phyloP scores from a whole-genome alignment of 139 green algal species.

The Chlamydomonas incerta region DNA sequence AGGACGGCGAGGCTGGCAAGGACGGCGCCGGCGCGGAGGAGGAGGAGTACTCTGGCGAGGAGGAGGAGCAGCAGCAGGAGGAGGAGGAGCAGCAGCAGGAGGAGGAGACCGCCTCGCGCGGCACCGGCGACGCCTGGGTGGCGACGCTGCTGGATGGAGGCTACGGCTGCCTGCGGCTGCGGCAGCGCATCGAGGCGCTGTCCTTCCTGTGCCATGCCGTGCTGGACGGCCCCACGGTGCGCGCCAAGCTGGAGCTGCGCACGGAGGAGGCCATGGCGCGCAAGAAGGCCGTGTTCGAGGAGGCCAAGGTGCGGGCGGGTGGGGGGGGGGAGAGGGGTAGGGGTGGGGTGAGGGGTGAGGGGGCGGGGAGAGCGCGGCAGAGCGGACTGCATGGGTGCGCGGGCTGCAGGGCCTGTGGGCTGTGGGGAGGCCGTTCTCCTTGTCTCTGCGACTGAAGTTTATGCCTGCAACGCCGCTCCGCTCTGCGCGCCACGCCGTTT shows the following conservation, averaged over 20 bases:
- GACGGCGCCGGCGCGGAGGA: neutral
- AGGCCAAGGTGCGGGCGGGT: constrained; percentile 59
- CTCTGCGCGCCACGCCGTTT: neutral
- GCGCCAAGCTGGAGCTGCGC: constrained; percentile 65
- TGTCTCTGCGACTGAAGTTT: too few relatives aligned
- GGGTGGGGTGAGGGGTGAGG: too few relatives aligned
- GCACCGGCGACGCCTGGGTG: constrained; percentile 38
- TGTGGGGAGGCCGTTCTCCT: too few relatives aligned
- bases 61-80: neutral
- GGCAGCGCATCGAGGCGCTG: constrained; percentile 71
- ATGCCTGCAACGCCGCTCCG: neutral
- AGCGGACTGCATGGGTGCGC: too few relatives aligned
- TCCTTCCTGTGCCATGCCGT: constrained; percentile 68
- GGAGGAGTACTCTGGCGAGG: neutral
- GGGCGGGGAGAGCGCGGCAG: too few relatives aligned
- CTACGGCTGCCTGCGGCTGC: constrained; percentile 74
- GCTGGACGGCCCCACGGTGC: constrained; percentile 67
- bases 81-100: constrained; percentile 51
- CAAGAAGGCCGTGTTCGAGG: constrained; percentile 69
- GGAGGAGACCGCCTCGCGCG: constrained; percentile 44
- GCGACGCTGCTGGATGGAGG: constrained; percentile 34
- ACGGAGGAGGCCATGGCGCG: constrained; percentile 65
- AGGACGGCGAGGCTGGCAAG: neutral
- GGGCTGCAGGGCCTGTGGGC: too few relatives aligned
- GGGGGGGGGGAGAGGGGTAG: neutral